phyloP scores from a whole-genome alignment of 2,329 filamentous ascomycete species.

The Botryotinia calthae region DNA sequence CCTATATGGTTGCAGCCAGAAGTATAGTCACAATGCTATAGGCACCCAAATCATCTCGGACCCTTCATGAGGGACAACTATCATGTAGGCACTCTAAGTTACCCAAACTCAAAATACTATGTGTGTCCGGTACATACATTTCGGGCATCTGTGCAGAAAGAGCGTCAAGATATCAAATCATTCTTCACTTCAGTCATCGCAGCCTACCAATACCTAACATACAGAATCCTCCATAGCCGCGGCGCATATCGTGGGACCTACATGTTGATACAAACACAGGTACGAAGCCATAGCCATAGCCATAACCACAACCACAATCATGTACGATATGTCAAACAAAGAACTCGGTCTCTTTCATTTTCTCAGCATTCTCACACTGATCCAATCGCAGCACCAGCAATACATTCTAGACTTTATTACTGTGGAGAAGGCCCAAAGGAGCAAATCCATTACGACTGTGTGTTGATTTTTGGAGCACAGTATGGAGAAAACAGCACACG shows the following conservation, averaged over 20 bases:
- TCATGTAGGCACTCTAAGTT: neutral
- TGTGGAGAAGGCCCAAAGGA: neutral
- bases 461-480: neutral
- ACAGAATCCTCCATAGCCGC: constrained; percentile 4
- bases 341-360: neutral
- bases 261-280: neutral
- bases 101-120: neutral
- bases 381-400: neutral
- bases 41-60: neutral
- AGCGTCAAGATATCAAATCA: neutral
- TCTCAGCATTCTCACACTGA: neutral
- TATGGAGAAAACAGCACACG: constrained; percentile 2
- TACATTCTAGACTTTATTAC: neutral
- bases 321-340: neutral
- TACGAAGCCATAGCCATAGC: neutral
- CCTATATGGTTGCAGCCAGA: neutral
- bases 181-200: neutral
- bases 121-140: neutral
- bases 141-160: neutral
- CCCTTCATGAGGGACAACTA: neutral
- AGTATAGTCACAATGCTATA: too few species aligned
- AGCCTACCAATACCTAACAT: neutral
- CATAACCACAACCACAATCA: neutral
- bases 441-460: neutral
- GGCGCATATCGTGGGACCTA: neutral